phyloP scores from a whole-genome alignment of 2,329 filamentous ascomycete genomes.

The Simplicillium aogashimaense region DNA sequence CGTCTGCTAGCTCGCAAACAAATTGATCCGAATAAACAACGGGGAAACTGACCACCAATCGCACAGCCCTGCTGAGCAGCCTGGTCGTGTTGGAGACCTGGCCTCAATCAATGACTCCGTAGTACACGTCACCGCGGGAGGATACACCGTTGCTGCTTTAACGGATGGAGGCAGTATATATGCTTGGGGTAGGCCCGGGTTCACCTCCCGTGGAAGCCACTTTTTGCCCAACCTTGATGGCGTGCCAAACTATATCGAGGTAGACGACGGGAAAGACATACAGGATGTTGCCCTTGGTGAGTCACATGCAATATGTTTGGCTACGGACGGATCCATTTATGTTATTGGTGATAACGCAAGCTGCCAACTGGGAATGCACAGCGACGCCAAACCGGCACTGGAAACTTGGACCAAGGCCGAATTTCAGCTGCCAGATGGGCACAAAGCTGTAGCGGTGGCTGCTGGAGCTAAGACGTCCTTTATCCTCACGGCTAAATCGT shows the following conservation, averaged over 20 bases:
- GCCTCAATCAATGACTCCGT: constrained; percentile 40
- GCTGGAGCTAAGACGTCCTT: constrained; percentile 42
- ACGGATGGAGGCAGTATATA: constrained; percentile 50
- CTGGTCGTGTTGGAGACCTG: constrained; percentile 37
- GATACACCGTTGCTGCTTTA: constrained; percentile 47
- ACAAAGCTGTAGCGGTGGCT: constrained; percentile 28
- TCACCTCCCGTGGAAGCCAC: constrained; percentile 9
- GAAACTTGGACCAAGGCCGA: constrained; percentile 26
- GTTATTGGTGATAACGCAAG: constrained; percentile 46
- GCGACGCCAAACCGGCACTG: constrained; percentile 6
- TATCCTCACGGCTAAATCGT: constrained; percentile 25
- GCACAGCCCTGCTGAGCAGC: constrained; percentile 32
- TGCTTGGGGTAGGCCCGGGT: constrained; percentile 39
- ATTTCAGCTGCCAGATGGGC: constrained; percentile 15
- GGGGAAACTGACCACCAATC: background rate
- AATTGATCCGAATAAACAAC: background rate
- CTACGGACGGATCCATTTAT: constrained; percentile 37
- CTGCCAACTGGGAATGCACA: constrained; percentile 46
- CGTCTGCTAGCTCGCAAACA: too few relatives aligned
- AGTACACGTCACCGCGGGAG: constrained; percentile 42
- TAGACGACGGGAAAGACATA: constrained; percentile 40
- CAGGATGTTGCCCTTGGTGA: constrained; percentile 48
- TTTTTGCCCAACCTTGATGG: constrained; percentile 19
- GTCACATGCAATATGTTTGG: constrained; percentile 47
- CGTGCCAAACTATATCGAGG: constrained; percentile 32